Conservation (phyloP, 2,329 filamentous ascomycete species). For the Colletotrichum graminicola region DNA sequence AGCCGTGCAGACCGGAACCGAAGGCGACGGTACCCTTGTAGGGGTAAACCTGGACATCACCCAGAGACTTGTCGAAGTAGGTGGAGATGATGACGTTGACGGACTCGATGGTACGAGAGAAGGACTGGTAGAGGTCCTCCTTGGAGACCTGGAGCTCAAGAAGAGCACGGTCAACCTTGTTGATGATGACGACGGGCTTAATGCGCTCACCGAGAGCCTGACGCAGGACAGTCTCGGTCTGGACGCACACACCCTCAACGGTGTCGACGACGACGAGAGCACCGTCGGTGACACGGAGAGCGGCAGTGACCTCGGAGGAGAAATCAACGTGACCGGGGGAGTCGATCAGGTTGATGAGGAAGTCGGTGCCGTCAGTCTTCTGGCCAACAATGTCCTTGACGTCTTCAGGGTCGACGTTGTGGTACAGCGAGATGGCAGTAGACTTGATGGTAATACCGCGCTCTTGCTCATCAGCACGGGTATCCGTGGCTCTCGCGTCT, state of each 20-base stretch:
- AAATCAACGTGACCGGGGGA: constrained; percentile 99
- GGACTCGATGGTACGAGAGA: constrained; percentile 99
- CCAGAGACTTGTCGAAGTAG: constrained; percentile 96
- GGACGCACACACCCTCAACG: constrained; percentile 99
- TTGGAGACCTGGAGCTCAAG: constrained; percentile 98
- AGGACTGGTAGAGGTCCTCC: constrained; percentile 99
- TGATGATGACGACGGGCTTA: constrained; percentile 99
- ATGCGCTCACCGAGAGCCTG: constrained; percentile 99
- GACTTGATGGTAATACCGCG: constrained; percentile 99
- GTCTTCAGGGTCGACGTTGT: constrained; percentile 86
- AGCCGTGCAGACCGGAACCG: constrained; percentile 99
- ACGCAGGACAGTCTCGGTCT: constrained; percentile 99
- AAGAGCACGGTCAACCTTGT: constrained; percentile 99
- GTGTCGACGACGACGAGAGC: constrained; percentile 99
- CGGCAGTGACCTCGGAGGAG: constrained; percentile 99
- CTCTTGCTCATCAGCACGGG: constrained; percentile 97
- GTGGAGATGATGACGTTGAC: constrained; percentile 99
- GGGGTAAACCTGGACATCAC: constrained; percentile 98
- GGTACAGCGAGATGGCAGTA: constrained; percentile 98
- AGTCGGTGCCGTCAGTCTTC: constrained; percentile 91
- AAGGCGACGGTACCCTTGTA: constrained; percentile 98
- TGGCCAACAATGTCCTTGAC: constrained; percentile 93
- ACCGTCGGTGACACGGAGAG: constrained; percentile 99
- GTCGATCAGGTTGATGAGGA: constrained; percentile 99
- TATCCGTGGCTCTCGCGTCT: constrained; percentile 96